Evolutionary conservation across 306 rosid species (phyloP).

Genomic region (Ammopiptanthus mongolicus): DNA sequence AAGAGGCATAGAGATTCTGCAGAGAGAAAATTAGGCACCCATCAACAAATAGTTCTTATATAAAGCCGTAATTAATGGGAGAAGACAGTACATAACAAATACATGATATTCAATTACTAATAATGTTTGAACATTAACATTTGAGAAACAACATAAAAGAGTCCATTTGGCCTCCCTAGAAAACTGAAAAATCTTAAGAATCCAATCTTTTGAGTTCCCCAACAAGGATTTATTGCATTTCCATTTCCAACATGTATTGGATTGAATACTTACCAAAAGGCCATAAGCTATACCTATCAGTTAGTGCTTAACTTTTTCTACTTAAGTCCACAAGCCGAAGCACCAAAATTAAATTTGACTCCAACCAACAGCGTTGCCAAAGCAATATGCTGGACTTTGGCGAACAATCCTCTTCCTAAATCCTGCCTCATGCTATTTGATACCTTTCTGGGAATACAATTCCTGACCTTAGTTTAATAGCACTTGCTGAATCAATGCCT

Average conservation of each 20-base stretch:
- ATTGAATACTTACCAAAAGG: neutral
- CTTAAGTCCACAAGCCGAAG: neutral
- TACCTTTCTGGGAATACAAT: neutral
- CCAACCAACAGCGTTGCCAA: neutral
- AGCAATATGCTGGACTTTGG: neutral
- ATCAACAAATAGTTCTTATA: slow-evolving; percentile 2
- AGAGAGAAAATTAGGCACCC: slow-evolving; percentile 20
- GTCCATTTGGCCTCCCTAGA: neutral
- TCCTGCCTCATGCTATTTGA: neutral
- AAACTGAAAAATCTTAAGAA: neutral
- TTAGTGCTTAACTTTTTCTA: neutral
- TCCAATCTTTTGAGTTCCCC: neutral
- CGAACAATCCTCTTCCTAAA: neutral
- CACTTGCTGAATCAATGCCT: neutral
- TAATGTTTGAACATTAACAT: neutral
- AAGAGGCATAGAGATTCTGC: slow-evolving; percentile 81
- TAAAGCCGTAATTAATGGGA: neutral
- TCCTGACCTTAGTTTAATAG: neutral
- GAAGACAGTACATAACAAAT: neutral
- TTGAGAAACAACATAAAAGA: neutral
- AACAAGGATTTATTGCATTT: neutral
- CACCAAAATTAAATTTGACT: neutral
- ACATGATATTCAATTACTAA: neutral
- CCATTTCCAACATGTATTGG: neutral
- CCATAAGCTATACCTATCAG: neutral